Conservation (phyloP, 2,329 filamentous ascomycete genomes). For the Neoscytalidium dimidiatum region DNA sequence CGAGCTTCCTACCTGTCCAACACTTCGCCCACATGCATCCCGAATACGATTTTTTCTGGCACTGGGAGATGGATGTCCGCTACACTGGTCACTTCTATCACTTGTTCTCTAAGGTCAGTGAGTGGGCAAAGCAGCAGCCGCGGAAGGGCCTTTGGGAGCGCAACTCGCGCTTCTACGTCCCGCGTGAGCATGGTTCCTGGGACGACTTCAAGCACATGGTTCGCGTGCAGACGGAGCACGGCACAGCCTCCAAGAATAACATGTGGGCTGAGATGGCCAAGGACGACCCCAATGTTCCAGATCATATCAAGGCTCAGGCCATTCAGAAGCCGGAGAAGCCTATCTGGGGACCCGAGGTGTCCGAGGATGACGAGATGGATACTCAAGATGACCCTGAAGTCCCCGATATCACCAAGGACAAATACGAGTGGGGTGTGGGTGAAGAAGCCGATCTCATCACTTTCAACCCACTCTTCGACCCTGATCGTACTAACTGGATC, state of each 20-base stretch:
- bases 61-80: slow-evolving; percentile 92
- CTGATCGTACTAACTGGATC: slow-evolving; percentile 71
- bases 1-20: slow-evolving; percentile 91
- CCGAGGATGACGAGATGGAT: slow-evolving; percentile 50
- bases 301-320: slow-evolving; percentile 37
- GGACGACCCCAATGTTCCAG: slow-evolving; percentile 44
- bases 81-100: slow-evolving; percentile 90
- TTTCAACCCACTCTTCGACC: slow-evolving; percentile 75
- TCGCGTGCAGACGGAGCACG: slow-evolving; percentile 60
- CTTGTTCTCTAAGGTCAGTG: slow-evolving; percentile 66
- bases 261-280: slow-evolving; percentile 42
- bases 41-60: slow-evolving; percentile 90
- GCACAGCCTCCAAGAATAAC: slow-evolving; percentile 48
- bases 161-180: slow-evolving; percentile 75
- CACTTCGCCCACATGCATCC: slow-evolving; percentile 87
- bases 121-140: slow-evolving; percentile 69
- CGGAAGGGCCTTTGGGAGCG: slow-evolving; percentile 77
- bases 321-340: slow-evolving; percentile 41
- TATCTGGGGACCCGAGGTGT: slow-evolving; percentile 51
- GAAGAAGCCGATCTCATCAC: slow-evolving; percentile 77
- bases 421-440: slow-evolving; percentile 65
- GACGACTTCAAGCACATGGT: slow-evolving; percentile 70
- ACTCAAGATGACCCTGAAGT: slow-evolving; percentile 56
- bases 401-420: slow-evolving; percentile 58
- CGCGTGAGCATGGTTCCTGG: slow-evolving; percentile 68